Evolutionary conservation across 2,329 filamentous ascomycete genomes (phyloP).

Genomic region (Chalaropsis thielavioides): DNA sequence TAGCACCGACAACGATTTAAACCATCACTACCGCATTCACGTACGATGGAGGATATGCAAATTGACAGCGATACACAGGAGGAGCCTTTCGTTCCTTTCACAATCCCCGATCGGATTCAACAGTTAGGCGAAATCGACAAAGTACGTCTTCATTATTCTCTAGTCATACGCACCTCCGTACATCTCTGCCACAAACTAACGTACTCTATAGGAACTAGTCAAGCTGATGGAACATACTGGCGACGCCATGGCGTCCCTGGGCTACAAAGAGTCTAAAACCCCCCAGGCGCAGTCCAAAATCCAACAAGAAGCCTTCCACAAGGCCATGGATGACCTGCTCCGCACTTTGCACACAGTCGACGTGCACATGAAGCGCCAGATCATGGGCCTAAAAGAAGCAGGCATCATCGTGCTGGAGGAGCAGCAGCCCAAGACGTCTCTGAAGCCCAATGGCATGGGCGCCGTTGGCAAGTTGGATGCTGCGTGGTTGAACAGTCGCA

Average conservation of each 20-base stretch:
- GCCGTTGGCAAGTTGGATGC: constrained; percentile 56
- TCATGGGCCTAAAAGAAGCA: constrained; percentile 64
- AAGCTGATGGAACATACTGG: constrained; percentile 32
- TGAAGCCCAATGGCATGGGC: constrained; percentile 41
- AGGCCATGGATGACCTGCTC: constrained; percentile 53
- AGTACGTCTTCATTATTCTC: background rate
- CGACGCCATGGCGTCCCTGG: constrained; percentile 32
- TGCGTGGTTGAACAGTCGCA: constrained; percentile 77
- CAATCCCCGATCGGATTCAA: constrained; percentile 60
- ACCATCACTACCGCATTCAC: background rate
- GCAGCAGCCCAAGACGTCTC: constrained; percentile 23
- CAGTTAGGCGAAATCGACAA: constrained; percentile 70
- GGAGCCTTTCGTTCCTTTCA: constrained; percentile 36
- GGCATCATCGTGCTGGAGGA: constrained; percentile 46
- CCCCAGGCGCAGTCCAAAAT: constrained; percentile 31
- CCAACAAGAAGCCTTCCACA: constrained; percentile 42
- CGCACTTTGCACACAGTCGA: constrained; percentile 58
- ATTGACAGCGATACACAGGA: background rate
- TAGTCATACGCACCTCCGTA: background rate
- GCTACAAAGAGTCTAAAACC: constrained; percentile 23
- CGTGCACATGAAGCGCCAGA: constrained; percentile 56
- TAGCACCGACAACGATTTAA: no score
- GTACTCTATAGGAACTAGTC: constrained; percentile 22
- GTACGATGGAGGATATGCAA: constrained; percentile 11
- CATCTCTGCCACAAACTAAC: background rate